Evolutionary conservation across 768 basidiomycete genomes (phyloP), one percentile per base, ranked within the genome.

Genomic region (Kwoniella heveanensis): DNA sequence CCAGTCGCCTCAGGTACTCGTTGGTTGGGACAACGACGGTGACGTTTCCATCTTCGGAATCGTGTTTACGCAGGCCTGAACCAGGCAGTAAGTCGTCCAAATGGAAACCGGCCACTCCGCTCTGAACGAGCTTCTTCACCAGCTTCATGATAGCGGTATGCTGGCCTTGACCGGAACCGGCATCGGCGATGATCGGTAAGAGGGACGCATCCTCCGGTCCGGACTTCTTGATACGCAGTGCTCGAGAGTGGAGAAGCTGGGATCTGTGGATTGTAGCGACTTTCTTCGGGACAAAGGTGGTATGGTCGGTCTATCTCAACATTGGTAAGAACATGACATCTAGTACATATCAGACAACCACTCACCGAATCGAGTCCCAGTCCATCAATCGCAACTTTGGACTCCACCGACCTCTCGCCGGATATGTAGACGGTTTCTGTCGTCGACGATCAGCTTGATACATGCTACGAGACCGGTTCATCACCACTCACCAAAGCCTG

Each of bases 71-170:
- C 26, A 91, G 91, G 29, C 94, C 94, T 67, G 94, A 91, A 8
- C 54, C 27, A 7, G 95, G 83, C 77, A 60, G 26, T 21, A 95
- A 92, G 80, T 97, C 94, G 77, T 97, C 94, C 22, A 96, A 80
- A 79, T 97, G 94, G 53, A 97, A 89, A 17, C 85, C 94, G 9
- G 93, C 85, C 15, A 91, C 90, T 25, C 94, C 93, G 85, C 90
- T 89, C 83, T 96, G 94, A n/a, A 91, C 93, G 72, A 97, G 95
- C 22, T 93, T 83, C 75, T 96, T 97, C 37, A 87, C 87, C 8
- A 97, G 85, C 82, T 96, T 97, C 89, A 97, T 92, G 54, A 95
- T 90, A 15, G 92, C 86, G 21, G 92, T 92, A n/a, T 88, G 83
- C 19, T 92, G 92, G 52, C 94, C 94, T 71, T 71, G 91, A 91